phyloP scores from a whole-genome alignment of 1,284 basidiomycete species.

The Rhodotorula mucilaginosa region DNA sequence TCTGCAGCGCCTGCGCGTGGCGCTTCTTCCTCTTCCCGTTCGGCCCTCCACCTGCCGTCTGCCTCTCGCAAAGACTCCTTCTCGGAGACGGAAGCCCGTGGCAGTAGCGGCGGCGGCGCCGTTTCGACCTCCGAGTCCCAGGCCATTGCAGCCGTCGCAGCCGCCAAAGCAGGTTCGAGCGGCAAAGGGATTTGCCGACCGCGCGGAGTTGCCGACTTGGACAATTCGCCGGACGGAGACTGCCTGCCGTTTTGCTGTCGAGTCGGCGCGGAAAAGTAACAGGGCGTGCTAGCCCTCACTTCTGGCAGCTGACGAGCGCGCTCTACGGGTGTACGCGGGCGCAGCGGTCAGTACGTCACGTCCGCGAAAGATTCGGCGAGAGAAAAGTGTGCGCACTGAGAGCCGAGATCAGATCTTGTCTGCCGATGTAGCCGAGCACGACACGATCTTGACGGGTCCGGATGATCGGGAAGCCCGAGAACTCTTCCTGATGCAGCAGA shows the following conservation, averaged over 20 bases:
- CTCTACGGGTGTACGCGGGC: slow-evolving; percentile 4
- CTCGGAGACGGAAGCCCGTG: not conserved
- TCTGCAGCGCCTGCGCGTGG: not conserved
- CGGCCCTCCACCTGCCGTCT: not conserved
- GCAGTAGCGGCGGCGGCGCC: not conserved
- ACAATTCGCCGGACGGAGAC: not conserved
- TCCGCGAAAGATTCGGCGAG: not conserved
- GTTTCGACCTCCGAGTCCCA: slow-evolving; percentile 5
- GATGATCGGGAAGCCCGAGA: slow-evolving; percentile 85
- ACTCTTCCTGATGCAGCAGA: slow-evolving; percentile 50
- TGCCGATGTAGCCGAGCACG: slow-evolving; percentile 85
- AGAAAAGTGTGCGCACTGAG: slow-evolving; percentile 59
- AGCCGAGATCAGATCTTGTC: slow-evolving; percentile 86
- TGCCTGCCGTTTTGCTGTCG: not conserved
- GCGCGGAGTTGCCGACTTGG: not conserved
- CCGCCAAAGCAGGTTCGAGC: not conserved
- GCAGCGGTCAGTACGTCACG: not conserved
- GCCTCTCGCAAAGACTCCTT: not conserved
- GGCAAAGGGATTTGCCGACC: slow-evolving; percentile 9
- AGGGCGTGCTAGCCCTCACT: slow-evolving; percentile 22
- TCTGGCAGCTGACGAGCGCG: slow-evolving; percentile 8
- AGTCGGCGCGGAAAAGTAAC: slow-evolving; percentile 17
- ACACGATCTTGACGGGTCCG: slow-evolving; percentile 54
- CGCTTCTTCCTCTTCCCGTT: not conserved
- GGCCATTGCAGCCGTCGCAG: not conserved